phyloP scores from a whole-genome alignment of 2,329 filamentous ascomycete species.

The Incumbomyces lentus region DNA sequence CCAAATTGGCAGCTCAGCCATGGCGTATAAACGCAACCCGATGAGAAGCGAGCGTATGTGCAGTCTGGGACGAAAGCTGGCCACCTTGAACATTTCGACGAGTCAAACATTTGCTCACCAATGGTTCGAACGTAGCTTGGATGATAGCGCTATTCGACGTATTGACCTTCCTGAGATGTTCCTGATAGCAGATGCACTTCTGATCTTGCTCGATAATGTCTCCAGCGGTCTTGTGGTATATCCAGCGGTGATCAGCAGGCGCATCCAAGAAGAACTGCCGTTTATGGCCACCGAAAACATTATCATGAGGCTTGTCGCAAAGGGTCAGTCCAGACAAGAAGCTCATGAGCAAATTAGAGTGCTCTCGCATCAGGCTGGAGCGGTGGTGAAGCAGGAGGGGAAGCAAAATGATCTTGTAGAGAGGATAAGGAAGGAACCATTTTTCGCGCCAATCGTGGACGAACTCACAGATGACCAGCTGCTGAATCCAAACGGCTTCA shows the following conservation, averaged over 20 bases:
- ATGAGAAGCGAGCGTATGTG: constrained; percentile 51
- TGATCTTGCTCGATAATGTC: constrained; percentile 59
- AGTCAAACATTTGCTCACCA: constrained; percentile 60
- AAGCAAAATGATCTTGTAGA: constrained; percentile 72
- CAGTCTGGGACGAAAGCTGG: constrained; percentile 46
- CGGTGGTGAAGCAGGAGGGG: constrained; percentile 61
- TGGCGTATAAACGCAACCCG: constrained; percentile 57
- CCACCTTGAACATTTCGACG: constrained; percentile 45
- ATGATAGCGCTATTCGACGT: constrained; percentile 31
- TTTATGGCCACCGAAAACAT: constrained; percentile 71
- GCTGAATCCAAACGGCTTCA: constrained; percentile 53
- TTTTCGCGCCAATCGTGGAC: constrained; percentile 60
- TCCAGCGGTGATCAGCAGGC: constrained; percentile 57
- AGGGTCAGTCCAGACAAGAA: constrained; percentile 64
- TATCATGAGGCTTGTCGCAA: constrained; percentile 66
- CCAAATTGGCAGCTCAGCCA: constrained; percentile 61
- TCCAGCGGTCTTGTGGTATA: constrained; percentile 65
- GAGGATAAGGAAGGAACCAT: constrained; percentile 60
- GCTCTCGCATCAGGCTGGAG: constrained; percentile 63
- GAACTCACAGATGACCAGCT: constrained; percentile 54
- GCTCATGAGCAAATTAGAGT: constrained; percentile 82
- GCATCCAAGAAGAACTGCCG: constrained; percentile 65
- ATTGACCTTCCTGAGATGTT: constrained; percentile 57
- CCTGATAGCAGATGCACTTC: constrained; percentile 57
- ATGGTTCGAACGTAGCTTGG: constrained; percentile 66